Percentiles rank a stretch among this genome's conserved stretches.
phyloP scores from a whole-genome alignment of 2,329 filamentous ascomycete genomes.

The Colletotrichum agaves region DNA sequence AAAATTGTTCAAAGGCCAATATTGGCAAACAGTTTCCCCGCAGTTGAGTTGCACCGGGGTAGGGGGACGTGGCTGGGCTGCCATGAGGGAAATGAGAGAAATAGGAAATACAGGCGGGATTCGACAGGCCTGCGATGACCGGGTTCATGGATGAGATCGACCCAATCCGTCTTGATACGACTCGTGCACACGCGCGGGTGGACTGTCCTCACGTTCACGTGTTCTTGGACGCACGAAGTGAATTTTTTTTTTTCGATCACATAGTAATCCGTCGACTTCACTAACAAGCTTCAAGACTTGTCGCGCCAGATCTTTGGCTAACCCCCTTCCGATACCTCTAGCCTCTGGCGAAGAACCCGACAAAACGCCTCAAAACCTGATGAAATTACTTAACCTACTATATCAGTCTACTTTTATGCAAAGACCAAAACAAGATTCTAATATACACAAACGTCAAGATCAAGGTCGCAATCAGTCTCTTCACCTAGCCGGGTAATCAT shows the following conservation, averaged over 20 bases:
- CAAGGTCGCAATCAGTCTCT: background rate
- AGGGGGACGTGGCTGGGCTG: background rate
- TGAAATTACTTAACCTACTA: background rate
- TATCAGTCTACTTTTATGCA: background rate
- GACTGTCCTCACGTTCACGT: background rate
- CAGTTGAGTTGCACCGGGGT: conserved; percentile 11
- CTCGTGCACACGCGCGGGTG: conserved; percentile 5
- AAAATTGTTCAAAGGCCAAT: background rate
- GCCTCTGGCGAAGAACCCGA: background rate
- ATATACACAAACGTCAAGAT: background rate
- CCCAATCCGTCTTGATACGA: background rate
- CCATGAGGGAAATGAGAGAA: background rate
- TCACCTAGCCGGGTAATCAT: background rate
- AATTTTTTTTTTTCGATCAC: background rate
- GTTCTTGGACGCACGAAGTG: too few relatives aligned
- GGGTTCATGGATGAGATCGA: background rate
- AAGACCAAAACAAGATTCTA: background rate
- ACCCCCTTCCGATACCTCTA: fast-evolving
- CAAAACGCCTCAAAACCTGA: background rate
- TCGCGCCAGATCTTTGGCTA: conserved; percentile 6
- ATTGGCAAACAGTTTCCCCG: conserved; percentile 14
- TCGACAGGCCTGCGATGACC: background rate
- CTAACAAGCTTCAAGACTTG: background rate
- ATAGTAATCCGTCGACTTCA: background rate
- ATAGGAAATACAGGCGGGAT: conserved; percentile 4